Base-by-base conservation (phyloP, 2,329 filamentous ascomycete species). In the Neoascochyta sp. region DNA sequence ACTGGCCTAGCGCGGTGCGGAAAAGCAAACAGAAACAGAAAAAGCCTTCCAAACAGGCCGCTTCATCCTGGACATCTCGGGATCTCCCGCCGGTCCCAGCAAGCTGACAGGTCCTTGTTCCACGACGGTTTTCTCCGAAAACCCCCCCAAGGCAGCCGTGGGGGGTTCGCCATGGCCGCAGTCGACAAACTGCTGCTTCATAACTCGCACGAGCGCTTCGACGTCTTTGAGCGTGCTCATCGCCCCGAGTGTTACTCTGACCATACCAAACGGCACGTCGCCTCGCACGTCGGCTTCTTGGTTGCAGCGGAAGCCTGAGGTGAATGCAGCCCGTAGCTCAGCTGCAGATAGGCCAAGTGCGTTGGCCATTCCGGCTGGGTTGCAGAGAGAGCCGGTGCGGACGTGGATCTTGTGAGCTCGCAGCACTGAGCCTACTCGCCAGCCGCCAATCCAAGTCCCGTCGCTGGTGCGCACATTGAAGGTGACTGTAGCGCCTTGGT, bases 401-500 rank as follows among this genome's bases (percentile, higher is more conserved):
- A 84, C 66, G 43, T 76, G 81, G 31, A 83, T 75, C 5, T 67
- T 63, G 3, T 67, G 63, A 9, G 67, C 59, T 39, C 79, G 74
- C 0, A 80, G 77, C 11, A 70, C 60, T 17, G 64, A 64, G 56
- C 83, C 80, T n/a, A 81, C 74, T 2, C 73, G 67, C 2, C 68
- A 69, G 47, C 78, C 80, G 1, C 74, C 67, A 16, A 80, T 60
- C 43, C 74, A 71, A 1, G 59, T 60, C 1, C 77, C 78, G 34
- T 74, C 67, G 3, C 67, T 52, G n/a, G 59, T 59, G 15, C 71
- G 56, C 9, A 83, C 58, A 40, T 82, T 84, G 60, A 84, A 81
- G 2, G 79, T 75, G 13, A 84, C 63, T 0, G 76, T 81, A 1
- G 77, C 70, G 2, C 80, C 79, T 51, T 81, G 76, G 12, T 67